These are phyloP conservation scores for Leptographium procerum DNA, from an alignment of 2,329 filamentous ascomycete species.

Conservation along the genomic window DNA sequence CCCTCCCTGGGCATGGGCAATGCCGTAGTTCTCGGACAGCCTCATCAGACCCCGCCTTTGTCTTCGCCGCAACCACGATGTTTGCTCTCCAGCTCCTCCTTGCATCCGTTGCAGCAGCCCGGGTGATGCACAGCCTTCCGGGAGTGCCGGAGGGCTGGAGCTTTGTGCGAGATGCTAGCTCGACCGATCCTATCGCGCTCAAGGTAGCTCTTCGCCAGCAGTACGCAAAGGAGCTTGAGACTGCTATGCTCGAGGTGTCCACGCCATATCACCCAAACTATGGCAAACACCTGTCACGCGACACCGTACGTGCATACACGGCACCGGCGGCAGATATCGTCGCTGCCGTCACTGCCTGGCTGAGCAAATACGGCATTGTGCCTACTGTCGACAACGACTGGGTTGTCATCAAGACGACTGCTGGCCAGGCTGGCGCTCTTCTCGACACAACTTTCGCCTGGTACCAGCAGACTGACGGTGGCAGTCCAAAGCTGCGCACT, in stretches of 20 bases:
- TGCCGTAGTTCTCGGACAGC: too few relatives aligned
- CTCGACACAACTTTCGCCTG: slow-evolving; percentile 46
- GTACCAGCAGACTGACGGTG: slow-evolving; percentile 34
- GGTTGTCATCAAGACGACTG: slow-evolving; percentile 46
- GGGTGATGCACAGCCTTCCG: slow-evolving; percentile 25
- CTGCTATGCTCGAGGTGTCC: slow-evolving; percentile 48
- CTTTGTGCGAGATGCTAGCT: slow-evolving; percentile 22
- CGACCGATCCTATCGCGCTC: slow-evolving; percentile 31
- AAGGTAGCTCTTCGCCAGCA: slow-evolving; percentile 39
- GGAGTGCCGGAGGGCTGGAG: slow-evolving; percentile 27
- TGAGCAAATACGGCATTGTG: slow-evolving; percentile 35
- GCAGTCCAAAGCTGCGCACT: slow-evolving; percentile 35
- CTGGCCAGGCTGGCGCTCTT: slow-evolving; percentile 41
- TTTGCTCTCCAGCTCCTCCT: slow-evolving; percentile 15
- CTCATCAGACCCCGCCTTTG: not conserved
- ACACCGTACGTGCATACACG: slow-evolving; percentile 43
- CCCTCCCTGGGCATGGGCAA: too few relatives aligned
- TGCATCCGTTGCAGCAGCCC: slow-evolving; percentile 18
- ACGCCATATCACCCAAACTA: slow-evolving; percentile 47
- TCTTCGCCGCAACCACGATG: slow-evolving; percentile 6
- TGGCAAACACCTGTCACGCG: slow-evolving; percentile 49
- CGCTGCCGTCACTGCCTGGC: slow-evolving; percentile 41
- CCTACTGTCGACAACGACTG: slow-evolving; percentile 43
- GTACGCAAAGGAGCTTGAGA: slow-evolving; percentile 39
- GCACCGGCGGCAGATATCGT: slow-evolving; percentile 37